phyloP scores from a whole-genome alignment of 768 basidiomycete species.

The Dioszegia hungarica region DNA sequence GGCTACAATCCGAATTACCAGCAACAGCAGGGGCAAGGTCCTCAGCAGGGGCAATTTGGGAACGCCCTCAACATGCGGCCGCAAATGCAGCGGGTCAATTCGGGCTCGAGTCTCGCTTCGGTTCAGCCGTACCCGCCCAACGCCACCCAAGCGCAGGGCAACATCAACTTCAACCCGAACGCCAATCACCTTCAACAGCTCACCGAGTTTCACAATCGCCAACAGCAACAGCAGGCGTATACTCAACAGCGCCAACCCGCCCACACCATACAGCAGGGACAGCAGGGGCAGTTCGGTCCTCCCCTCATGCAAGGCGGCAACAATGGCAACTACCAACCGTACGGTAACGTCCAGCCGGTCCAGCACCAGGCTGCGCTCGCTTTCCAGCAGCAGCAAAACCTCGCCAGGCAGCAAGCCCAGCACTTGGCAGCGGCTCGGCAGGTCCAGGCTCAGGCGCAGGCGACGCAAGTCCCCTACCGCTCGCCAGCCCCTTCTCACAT shows the following conservation, averaged over 20 bases:
- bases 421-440: background rate
- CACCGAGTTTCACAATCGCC: constrained; percentile 20
- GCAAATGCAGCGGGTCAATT: background rate
- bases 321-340: background rate
- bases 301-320: background rate
- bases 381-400: background rate
- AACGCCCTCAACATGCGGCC: background rate
- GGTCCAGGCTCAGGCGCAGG: constrained; percentile 4
- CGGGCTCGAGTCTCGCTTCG: background rate
- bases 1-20: constrained; percentile 19
- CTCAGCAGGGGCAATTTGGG: background rate
- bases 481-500: no score
- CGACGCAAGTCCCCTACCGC: background rate
- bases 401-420: background rate
- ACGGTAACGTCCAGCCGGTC: background rate
- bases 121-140: background rate
- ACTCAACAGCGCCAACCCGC: background rate
- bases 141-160: background rate
- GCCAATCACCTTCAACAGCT: constrained; percentile 22
- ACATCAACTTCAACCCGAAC: constrained; percentile 10
- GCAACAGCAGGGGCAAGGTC: background rate
- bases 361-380: background rate
- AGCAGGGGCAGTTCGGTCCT: background rate
- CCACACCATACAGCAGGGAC: background rate
- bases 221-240: constrained; percentile 14